Evolutionary conservation across 1,139 yeast genomes (phyloP).

Genomic region (Arxiozyma telluris): DNA sequence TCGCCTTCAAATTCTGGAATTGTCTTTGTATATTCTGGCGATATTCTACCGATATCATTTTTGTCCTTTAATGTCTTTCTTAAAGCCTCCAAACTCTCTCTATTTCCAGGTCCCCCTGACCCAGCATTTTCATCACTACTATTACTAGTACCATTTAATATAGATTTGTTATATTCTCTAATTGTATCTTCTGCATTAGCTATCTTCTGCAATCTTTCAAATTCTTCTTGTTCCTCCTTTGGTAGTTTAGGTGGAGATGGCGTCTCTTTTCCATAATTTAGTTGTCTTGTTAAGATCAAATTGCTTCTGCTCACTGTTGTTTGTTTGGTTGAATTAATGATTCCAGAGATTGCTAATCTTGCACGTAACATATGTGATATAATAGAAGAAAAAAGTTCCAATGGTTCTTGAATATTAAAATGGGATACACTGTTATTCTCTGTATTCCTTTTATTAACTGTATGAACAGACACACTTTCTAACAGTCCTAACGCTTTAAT

Average conservation of each 20-base stretch:
- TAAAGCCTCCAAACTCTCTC: conserved; percentile 1
- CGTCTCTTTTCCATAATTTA: conserved; percentile 19
- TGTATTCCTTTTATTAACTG: too few species aligned
- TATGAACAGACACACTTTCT: too few species aligned
- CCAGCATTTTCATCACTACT: not conserved
- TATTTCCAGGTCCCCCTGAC: conserved; percentile 28
- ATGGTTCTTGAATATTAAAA: too few species aligned
- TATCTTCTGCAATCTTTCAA: conserved; percentile 70
- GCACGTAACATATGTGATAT: not conserved
- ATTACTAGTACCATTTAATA: conserved; percentile 22
- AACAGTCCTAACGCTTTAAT: too few species aligned
- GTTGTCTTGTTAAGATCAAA: not conserved
- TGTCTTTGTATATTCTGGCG: conserved; percentile 63
- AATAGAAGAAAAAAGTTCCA: not conserved
- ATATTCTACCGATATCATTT: conserved; percentile 53
- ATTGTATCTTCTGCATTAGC: conserved; percentile 78
- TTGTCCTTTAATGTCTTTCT: conserved; percentile 21
- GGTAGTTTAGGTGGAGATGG: conserved; percentile 85
- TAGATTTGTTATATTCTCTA: conserved; percentile 57
- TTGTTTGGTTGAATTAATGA: not conserved
- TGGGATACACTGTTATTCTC: too few species aligned
- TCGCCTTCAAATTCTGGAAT: conserved; percentile 96
- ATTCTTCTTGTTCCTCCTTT: conserved; percentile 84
- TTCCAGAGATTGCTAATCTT: not conserved
- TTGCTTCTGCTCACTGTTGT: not conserved